Base-by-base conservation (phyloP, 345 rosid genomes). In the Acer campestre region DNA sequence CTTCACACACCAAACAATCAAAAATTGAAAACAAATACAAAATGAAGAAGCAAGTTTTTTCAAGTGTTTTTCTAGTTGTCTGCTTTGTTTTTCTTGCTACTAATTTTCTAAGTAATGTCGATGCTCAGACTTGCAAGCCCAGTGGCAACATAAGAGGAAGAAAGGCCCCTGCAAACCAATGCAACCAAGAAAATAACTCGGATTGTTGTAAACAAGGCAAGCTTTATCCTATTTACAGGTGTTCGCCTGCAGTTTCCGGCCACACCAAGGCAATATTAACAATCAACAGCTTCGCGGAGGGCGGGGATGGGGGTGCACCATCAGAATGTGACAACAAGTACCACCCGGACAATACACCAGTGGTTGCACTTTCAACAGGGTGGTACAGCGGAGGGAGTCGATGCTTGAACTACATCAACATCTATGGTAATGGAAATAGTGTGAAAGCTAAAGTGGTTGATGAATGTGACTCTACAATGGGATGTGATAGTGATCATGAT, bases 401-500 rank as follows among this genome's bases (percentile, higher is more conserved):
- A 46, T 84, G 85, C 71, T 67, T 62, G 20, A 40, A 72, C n/a
- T 63, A 77, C 25, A 83, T 83, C 13, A 73, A 23, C 35, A 51
- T 83, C 7, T 1, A 48, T 3, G 86, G 82, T 8, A 83, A 84
- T 16, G 88, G 86, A 51, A 74, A 23, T 7, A 68, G 58, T 12
- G 78, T 75, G 0, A 56, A 38, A 66, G 85, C 82, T 6, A 80
- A 44, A 82, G 85, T 73, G 16, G 88, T 87, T 14, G 81, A 79
- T 20, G 86, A 81, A 18, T 81, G 86, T 65, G 88, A 84, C 70
- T 87, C 86, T 0, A 84, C 73, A 0, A 46, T 14, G 44, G 85
- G 86, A 0, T 83, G 84, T 59, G 82, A 81, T 18, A 5, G 35
- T 3, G 75, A 71, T 7, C 86, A 82, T 61, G 85, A 68, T 51